Evolutionary conservation across 1,284 basidiomycete species (phyloP), one percentile per base, ranked within the genome.

Genomic region (Mycena sp.): DNA sequence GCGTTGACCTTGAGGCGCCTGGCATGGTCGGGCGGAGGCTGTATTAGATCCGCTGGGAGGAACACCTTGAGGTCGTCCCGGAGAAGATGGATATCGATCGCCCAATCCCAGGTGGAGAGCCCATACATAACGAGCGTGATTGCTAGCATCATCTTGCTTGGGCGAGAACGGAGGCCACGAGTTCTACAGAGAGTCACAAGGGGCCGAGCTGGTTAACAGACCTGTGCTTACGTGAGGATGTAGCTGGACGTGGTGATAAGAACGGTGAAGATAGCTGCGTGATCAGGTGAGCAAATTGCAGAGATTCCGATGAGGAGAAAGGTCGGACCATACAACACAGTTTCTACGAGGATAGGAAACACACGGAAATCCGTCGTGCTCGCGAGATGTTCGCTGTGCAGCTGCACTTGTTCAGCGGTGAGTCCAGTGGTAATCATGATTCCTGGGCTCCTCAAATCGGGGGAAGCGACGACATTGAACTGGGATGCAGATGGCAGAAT

Each of bases 21-120:
- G 17, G 38, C 16, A 44, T 58, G 19, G 19, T 62, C 59, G 4
- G 41, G 53, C 4, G 59, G 49, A 21, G 64, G 64, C 23, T 57
- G 44, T 2, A 53, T 21, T 12, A 65, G 56, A 23, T 65, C 54
- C 9, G 48, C 55, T 1, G 59, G 64, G 21, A 65, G 51, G 30
- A 59, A 57, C 21, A 65, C 37, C 30, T 65, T 54, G 40, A 65
- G 28, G 14, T 65, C 64, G 16, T 58, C 58, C 28, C 64, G 49
- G 5, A 65, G 38, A 6, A 51, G 55, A 37, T 52, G 51, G 25
- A 65, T 23, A 32, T 62, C 64, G 55, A 62, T 35, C 23, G 64
- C 64, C 64, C 64, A 65, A 23, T 65, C 64, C 60, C 51, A 58
- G 16, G 50, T 55, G 9, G 64, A 54, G 4, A 65, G 40, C 21